These are phyloP conservation scores for Aspergillus ellipticus DNA, from an alignment of 495 filamentous ascomycete species.

Conservation along the genomic window DNA sequence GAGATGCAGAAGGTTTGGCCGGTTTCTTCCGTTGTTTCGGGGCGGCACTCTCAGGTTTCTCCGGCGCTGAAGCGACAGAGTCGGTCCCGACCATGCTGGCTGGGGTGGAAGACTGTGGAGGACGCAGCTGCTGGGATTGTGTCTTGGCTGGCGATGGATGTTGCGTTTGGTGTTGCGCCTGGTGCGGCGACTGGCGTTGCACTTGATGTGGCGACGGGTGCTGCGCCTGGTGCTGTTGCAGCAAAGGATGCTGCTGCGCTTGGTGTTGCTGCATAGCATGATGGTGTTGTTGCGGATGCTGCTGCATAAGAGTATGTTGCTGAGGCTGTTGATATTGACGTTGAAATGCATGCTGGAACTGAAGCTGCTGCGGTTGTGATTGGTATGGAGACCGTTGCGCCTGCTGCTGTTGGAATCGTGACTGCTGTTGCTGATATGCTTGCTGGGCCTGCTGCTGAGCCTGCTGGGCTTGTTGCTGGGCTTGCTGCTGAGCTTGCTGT, in stretches of 20 bases:
- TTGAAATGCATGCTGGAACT: slow-evolving; percentile 25
- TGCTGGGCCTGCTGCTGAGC: slow-evolving; percentile 13
- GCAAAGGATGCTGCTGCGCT: slow-evolving; percentile 9
- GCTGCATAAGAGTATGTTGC: slow-evolving; percentile 22
- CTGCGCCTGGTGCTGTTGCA: slow-evolving; percentile 6
- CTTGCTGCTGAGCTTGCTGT: neutral
- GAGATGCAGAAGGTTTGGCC: slow-evolving; percentile 8
- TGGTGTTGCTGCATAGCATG: slow-evolving; percentile 21
- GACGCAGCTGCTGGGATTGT: slow-evolving; percentile 6
- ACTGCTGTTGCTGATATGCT: slow-evolving; percentile 24
- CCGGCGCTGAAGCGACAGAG: neutral
- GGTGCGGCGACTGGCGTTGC: slow-evolving; percentile 4
- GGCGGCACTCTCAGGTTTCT: slow-evolving; percentile 3
- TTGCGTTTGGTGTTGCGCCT: slow-evolving; percentile 3
- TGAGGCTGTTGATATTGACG: slow-evolving; percentile 23
- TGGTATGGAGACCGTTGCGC: slow-evolving; percentile 32
- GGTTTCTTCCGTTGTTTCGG: slow-evolving; percentile 8
- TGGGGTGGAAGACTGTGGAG: slow-evolving; percentile 4
- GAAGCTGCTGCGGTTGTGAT: slow-evolving; percentile 23
- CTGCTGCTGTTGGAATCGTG: slow-evolving; percentile 30
- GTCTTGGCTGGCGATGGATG: slow-evolving; percentile 1
- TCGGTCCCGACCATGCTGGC: neutral
- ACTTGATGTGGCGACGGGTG: slow-evolving; percentile 25
- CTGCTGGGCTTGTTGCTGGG: slow-evolving; percentile 19
- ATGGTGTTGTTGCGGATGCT: slow-evolving; percentile 21